Percentiles rank a stretch among this genome's conserved stretches.
Conservation (phyloP, 164 flowering plant species). For the Vitis amurensis region DNA sequence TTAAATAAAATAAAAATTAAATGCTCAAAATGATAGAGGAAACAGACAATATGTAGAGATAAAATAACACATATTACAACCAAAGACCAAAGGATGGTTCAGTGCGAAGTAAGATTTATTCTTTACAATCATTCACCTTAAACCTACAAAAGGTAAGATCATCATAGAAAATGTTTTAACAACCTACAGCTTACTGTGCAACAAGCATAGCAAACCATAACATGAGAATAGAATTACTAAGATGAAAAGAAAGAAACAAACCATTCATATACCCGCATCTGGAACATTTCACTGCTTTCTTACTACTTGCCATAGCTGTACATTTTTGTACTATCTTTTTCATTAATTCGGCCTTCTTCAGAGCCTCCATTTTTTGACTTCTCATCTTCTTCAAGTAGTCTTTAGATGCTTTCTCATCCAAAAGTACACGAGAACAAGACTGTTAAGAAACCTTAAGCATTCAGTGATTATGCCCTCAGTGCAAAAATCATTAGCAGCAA, state of each 20-base stretch:
- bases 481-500: not conserved
- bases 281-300: slow-evolving; percentile 46
- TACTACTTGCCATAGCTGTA: slow-evolving; percentile 32
- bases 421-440: slow-evolving; percentile 80
- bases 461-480: slow-evolving; percentile 6
- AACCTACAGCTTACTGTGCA: too few species aligned
- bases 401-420: slow-evolving; percentile 52
- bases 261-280: slow-evolving; percentile 82
- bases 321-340: slow-evolving; percentile 61
- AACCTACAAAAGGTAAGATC: too few species aligned
- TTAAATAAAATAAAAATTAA: too few species aligned
- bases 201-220: not conserved
- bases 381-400: slow-evolving; percentile 72
- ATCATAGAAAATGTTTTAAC: too few species aligned
- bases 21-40: too few species aligned
- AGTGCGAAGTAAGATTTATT: too few species aligned
- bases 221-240: not conserved
- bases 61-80: too few species aligned
- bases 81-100: too few species aligned
- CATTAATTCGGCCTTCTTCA: slow-evolving; percentile 51
- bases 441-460: slow-evolving; percentile 20
- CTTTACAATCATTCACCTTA: too few species aligned
- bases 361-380: slow-evolving; percentile 51
- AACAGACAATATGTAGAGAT: too few species aligned
- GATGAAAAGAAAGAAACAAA: slow-evolving; percentile 29